Percentiles rank a stretch among this genome's conserved stretches.
These are phyloP conservation scores for Vanrija sp. DNA, from an alignment of 1,284 basidiomycete species.

Conservation along the genomic window DNA sequence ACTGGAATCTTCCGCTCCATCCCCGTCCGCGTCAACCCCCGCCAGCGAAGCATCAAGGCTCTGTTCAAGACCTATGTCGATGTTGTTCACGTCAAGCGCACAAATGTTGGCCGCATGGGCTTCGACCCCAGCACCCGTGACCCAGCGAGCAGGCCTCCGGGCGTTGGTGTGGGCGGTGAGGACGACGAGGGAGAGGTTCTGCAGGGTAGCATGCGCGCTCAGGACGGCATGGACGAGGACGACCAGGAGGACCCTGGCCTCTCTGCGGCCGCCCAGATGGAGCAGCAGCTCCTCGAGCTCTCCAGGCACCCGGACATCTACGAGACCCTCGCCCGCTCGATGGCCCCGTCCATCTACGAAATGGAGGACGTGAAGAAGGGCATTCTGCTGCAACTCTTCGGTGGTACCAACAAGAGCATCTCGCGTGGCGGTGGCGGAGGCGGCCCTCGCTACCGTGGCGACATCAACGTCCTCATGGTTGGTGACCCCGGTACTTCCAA, in stretches of 20 bases:
- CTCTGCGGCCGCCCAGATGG: conserved; percentile 53
- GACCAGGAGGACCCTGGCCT: conserved; percentile 55
- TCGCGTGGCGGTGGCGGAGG: conserved; percentile 88
- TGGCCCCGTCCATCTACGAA: conserved; percentile 95
- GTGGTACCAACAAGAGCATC: conserved; percentile 95
- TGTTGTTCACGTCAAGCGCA: conserved; percentile 85
- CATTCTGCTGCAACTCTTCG: conserved; percentile 90
- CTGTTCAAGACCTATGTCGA: conserved; percentile 96
- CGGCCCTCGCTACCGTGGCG: conserved; percentile 91
- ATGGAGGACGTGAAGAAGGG: conserved; percentile 99
- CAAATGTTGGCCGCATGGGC: conserved; percentile 65
- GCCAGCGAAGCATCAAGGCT: conserved; percentile 86
- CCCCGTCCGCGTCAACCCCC: conserved; percentile 87
- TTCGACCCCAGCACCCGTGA: conserved; percentile 76
- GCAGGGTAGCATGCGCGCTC: conserved; percentile 21
- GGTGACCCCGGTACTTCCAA: conserved; percentile 98
- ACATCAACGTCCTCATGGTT: conserved; percentile 95
- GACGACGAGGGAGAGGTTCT: conserved; percentile 62
- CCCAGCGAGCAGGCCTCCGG: conserved; percentile 55
- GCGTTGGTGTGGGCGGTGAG: conserved; percentile 79
- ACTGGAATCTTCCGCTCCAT: conserved; percentile 94
- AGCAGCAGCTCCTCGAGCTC: conserved; percentile 63
- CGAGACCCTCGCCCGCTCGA: conserved; percentile 74
- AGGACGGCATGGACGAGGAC: conserved; percentile 42
- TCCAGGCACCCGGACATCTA: conserved; percentile 78